Base-by-base conservation (phyloP, 805 yeast species). In the Kluyveromyces starmeri region DNA sequence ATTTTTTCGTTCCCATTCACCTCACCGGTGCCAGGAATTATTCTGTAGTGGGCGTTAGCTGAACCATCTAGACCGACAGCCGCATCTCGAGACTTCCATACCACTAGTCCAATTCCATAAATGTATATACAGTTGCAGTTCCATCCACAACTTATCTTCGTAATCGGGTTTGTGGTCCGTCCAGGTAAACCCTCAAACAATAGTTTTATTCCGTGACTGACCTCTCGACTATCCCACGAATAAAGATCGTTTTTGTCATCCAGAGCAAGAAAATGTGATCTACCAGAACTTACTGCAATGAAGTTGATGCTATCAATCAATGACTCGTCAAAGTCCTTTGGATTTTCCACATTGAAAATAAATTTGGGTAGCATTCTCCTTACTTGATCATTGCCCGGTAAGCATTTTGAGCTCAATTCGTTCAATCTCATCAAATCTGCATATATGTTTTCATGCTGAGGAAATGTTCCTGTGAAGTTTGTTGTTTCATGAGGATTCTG, bases 81-180 rank as follows among this genome's bases (percentile, higher is more conserved):
- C 2, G 58, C 43, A 3, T 46, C 46, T 28, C 70, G 53, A 43
- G 47, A 35, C 27, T 60, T 63, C 88, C 88, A 79, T 12, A 71
- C 64, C 0, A 77, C 65, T 17, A 82, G 51, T 0, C 88, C 85
- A 30, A 67, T 58, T 5, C 58, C 57, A 13, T 59, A 59, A 2
- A 75, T 55, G 31, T 65, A 61, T 14, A 72, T 71, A 27, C 73
- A 71, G 34, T 73, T 70, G 11, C 68, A 53, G 38, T 70, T 67
- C 89, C 89, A 81, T 0, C 89, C 92, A 12, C 83, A 78, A 9
- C 65, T 63, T 7, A 75, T 66, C 42, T 68, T 70, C 18, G 62
- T 37, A 8, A 71, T 63, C 8, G 64, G 61, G 20, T 57, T 49
- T 1, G 46, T 42, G 3, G 44, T 39, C 4, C 40, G 39, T 11